phyloP scores from a whole-genome alignment of 1,139 yeast species.

The Candida freyschussii region DNA sequence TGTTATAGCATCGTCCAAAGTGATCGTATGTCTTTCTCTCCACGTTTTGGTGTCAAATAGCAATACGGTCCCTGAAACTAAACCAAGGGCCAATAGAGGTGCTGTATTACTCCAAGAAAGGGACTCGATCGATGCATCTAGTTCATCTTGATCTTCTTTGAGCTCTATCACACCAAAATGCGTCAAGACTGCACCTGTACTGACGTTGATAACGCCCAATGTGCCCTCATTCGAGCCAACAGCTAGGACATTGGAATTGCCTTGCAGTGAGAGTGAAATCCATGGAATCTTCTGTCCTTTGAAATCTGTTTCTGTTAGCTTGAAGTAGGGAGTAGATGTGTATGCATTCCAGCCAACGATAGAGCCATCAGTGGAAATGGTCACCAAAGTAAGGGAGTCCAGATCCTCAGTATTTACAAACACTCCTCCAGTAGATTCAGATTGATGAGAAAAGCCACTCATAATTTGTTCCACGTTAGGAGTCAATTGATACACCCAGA shows the following conservation, averaged over 20 bases:
- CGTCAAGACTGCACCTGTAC: constrained; percentile 64
- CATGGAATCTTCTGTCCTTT: constrained; percentile 79
- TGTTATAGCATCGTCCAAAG: constrained; percentile 78
- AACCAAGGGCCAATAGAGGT: constrained; percentile 74
- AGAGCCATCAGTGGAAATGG: constrained; percentile 85
- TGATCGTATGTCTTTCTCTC: constrained; percentile 72
- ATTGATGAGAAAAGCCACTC: constrained; percentile 76
- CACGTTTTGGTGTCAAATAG: constrained; percentile 81
- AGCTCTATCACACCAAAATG: constrained; percentile 57
- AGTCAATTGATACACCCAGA: constrained; percentile 81
- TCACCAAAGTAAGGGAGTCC: constrained; percentile 59
- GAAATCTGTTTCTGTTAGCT: constrained; percentile 59
- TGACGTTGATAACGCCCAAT: constrained; percentile 67
- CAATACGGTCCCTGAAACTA: constrained; percentile 81
- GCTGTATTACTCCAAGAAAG: constrained; percentile 71
- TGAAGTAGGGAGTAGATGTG: constrained; percentile 61
- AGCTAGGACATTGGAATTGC: constrained; percentile 46
- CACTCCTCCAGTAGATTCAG: constrained; percentile 73
- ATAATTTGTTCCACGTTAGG: constrained; percentile 63
- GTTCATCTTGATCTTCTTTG: constrained; percentile 56
- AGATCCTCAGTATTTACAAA: constrained; percentile 64
- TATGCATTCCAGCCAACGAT: constrained; percentile 88
- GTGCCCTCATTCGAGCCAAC: constrained; percentile 87
- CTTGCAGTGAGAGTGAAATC: constrained; percentile 57
- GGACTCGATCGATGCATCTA: constrained; percentile 82